These are phyloP conservation scores for Leishmania tropica DNA, from an alignment of 208 protist genomes.

Conservation along the genomic window DNA sequence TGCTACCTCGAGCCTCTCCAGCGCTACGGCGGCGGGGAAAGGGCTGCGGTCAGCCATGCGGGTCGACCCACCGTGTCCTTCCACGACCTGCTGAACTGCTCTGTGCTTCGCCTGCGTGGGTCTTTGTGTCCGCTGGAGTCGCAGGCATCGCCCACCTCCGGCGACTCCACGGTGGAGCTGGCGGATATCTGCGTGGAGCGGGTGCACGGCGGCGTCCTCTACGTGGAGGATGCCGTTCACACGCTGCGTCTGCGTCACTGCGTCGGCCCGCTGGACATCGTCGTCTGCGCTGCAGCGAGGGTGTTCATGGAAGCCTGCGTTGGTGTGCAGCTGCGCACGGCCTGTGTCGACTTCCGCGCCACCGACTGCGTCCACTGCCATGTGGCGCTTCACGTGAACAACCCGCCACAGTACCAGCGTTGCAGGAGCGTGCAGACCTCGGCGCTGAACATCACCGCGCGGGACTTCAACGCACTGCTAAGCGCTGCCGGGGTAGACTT, in stretches of 20 bases:
- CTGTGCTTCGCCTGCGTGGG: conserved; percentile 21
- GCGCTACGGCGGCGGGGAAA: conserved; percentile 16
- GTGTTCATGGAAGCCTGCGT: conserved; percentile 71
- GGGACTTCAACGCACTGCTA: conserved; percentile 48
- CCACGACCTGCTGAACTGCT: conserved; percentile 32
- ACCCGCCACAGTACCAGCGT: conserved; percentile 45
- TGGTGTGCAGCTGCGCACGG: conserved; percentile 66
- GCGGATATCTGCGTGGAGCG: conserved; percentile 60
- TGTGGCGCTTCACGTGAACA: conserved; percentile 77
- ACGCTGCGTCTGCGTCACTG: conserved; percentile 65
- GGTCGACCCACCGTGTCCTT: conserved; percentile 13
- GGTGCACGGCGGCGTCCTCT: conserved; percentile 53
- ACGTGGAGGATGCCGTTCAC: conserved; percentile 58
- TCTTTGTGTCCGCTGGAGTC: conserved; percentile 21
- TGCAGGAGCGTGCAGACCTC: conserved; percentile 65
- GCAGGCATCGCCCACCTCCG: background rate
- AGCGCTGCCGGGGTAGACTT: conserved; percentile 38
- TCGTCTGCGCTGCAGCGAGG: conserved; percentile 48
- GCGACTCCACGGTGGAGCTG: background rate
- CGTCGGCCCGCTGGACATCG: conserved; percentile 71
- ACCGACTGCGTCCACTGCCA: conserved; percentile 66
- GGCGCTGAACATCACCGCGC: conserved; percentile 64
- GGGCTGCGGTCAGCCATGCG: background rate
- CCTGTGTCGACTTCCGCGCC: conserved; percentile 57
- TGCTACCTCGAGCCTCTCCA: conserved; percentile 30